These are phyloP conservation scores for Tolypocladium album DNA, from an alignment of 2,329 filamentous ascomycete species.

Conservation along the genomic window DNA sequence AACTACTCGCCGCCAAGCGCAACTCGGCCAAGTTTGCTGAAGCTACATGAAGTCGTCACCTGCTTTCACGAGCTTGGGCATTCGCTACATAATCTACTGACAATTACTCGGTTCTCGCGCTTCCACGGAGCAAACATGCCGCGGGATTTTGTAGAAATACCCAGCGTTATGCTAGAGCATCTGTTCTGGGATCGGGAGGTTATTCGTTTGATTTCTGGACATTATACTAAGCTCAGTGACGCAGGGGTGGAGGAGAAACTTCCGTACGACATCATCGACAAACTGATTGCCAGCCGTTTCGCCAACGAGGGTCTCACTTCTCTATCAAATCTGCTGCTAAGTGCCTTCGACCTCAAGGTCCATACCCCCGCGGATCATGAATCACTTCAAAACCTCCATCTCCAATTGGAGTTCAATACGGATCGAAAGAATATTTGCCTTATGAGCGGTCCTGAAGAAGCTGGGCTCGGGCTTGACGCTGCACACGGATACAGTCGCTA, in stretches of 20 bases:
- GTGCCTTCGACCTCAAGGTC: not conserved
- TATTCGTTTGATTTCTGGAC: not conserved
- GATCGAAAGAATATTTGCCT: not conserved
- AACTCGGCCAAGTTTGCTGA: not conserved
- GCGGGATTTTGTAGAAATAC: not conserved
- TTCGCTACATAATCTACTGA: not conserved
- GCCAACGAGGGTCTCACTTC: not conserved
- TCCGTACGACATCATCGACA: not conserved
- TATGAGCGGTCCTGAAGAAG: not conserved
- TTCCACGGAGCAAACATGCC: not conserved
- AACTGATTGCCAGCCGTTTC: not conserved
- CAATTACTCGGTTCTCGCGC: not conserved
- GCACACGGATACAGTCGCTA: not conserved
- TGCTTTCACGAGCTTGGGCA: not conserved
- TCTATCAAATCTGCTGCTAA: not conserved
- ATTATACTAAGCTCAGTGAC: not conserved
- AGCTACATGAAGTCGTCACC: not conserved
- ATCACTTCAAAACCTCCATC: not conserved
- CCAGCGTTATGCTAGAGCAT: not conserved
- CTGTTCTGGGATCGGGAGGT: not conserved
- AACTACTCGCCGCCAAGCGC: not conserved
- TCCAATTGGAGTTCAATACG: not conserved
- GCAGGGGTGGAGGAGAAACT: not conserved
- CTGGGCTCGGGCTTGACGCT: not conserved
- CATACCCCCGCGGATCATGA: not conserved